phyloP scores from a whole-genome alignment of 1,139 yeast genomes.

The Komagataea norvegica region DNA sequence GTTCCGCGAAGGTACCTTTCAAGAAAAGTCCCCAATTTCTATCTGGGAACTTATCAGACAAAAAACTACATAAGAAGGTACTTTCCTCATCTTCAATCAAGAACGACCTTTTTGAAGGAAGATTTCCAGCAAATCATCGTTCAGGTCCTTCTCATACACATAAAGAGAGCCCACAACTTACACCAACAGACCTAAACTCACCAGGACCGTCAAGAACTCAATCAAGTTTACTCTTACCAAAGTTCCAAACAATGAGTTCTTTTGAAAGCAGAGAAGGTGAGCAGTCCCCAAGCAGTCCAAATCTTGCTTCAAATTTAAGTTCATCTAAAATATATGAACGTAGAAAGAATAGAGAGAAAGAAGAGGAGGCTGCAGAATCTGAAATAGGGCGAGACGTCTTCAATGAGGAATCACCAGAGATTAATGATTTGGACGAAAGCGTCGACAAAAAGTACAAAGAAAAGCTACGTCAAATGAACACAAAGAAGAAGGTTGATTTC shows the following conservation, averaged over 20 bases:
- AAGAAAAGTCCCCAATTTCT: slow-evolving; percentile 6
- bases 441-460: slow-evolving; percentile 16
- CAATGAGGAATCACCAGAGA: no score
- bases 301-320: slow-evolving; percentile 1
- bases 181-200: background rate
- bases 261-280: background rate
- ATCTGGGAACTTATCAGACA: slow-evolving; percentile 5
- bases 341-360: slow-evolving; percentile 18
- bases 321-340: slow-evolving; percentile 23
- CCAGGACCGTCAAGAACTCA: slow-evolving; percentile 5
- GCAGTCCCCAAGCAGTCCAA: background rate
- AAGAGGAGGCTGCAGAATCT: slow-evolving; percentile 3
- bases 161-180: background rate
- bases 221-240: slow-evolving; percentile 20
- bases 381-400: slow-evolving; percentile 6
- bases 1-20: slow-evolving; percentile 1
- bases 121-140: no score
- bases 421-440: slow-evolving; percentile 17
- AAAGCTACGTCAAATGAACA: slow-evolving; percentile 16
- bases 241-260: slow-evolving; percentile 20
- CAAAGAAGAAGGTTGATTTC: slow-evolving; percentile 17
- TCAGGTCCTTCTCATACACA: no score
- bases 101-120: slow-evolving; percentile 13
- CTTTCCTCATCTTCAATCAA: slow-evolving; percentile 22
- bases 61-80: slow-evolving; percentile 24